Base-by-base conservation (phyloP, 208 protist species). In the Leishmania guyanensis region DNA sequence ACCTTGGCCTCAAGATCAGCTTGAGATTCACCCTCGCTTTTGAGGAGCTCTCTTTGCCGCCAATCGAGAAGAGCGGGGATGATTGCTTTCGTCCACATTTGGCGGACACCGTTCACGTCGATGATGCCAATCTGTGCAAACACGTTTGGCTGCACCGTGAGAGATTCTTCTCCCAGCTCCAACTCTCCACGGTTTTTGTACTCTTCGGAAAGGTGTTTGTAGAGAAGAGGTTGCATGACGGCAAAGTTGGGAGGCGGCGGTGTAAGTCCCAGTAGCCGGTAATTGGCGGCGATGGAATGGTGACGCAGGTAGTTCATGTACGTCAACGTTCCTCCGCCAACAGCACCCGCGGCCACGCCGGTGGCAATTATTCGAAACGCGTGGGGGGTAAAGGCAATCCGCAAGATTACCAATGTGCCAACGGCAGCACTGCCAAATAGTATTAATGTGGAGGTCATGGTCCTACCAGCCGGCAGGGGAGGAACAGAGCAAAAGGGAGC, bases 51-150 rank as follows among this genome's bases (percentile, higher is more conserved):
- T 62, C 20, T 43, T 56, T 70, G 71, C 20, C 74, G 50, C 14
- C 69, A 72, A 20, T 70, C 81, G 1, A 62, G 75, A 17, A 95
- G 33, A 65, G 83, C 65, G 26, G 91, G 93, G 22, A 97, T 74
- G 54, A 95, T 84, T 9, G 88, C 86, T 17, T 86, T 91, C 5
- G 83, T 76, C 92, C 93, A 97, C 91, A 97, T 91, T 65, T 89
- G 85, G n/a, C 93, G 88, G 62, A 95, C 81, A 17, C 91, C 92
- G 68, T 92, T 89, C 10, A 92, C 53, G 68, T 97, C 92, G 72
- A 97, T 62, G 68, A 91, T 86, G 29, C 92, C 92, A 66, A 94
- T 94, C 72, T 97, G 93, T 46, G 90, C 88, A 84, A 95, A 95
- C 60, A 95, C 91, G 74, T 93, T 91, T 6, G 90, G 90, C 70